Base-by-base conservation (phyloP, 768 basidiomycete genomes). In the Podaxis sp. region DNA sequence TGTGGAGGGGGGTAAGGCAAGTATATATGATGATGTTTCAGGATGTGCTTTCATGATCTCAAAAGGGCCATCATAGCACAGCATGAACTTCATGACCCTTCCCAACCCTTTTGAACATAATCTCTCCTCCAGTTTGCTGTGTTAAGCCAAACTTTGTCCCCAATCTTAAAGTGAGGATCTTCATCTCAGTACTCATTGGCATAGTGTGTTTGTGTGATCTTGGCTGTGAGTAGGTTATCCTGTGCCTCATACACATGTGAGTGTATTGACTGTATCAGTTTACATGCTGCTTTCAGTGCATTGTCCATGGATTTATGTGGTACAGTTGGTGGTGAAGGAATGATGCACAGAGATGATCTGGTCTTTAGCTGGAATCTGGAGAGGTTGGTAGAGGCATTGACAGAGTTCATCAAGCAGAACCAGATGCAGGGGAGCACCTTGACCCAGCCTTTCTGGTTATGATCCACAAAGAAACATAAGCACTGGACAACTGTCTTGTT, bases 341-440 rank as follows among this genome's bases (percentile, higher is more conserved):
- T 54, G 4, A 75, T 0, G 0, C 66, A 57, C 0, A 71, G 73
- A 1, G 68, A 67, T 6, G 49, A 55, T 0, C 73, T 67, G 15
- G 63, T 19, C 12, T 64, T 61, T 0, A 76, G 63, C 24, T 76
- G 73, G 55, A 76, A 78, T 0, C 59, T 62, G 0, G 70, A 69
- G 57, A 73, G 72, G 0, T 71, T 70, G 0, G 74, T 76, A 0
- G 70, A 71, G 0, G 63, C 27, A 49, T 76, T 76, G 0, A 72
- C 64, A 0, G 70, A 68, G 49, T 73, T 73, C 69, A 77, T 78
- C 4, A 77, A 54, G 6, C 67, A 40, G 61, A 77, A 78, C 2
- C 66, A 58, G 0, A 76, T 62, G 0, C 33, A 43, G 0, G 71
- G 17, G 17, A 40, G 57, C 0, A 69, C 64, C 0, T 33, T 9